Base-by-base conservation (phyloP, 305 asterid genomes). In the Fraxinus latifolia region DNA sequence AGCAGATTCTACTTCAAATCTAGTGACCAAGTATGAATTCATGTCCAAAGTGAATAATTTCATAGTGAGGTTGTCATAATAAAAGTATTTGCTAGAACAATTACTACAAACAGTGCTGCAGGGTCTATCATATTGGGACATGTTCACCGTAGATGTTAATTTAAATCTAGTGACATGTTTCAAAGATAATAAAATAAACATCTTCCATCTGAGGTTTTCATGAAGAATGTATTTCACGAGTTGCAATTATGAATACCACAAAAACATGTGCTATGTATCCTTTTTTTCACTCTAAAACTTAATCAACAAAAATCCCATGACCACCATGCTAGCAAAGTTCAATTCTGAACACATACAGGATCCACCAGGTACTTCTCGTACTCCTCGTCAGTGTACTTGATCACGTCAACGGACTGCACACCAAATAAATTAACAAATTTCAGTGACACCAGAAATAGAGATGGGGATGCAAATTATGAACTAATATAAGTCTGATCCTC, bases 361-460 rank as follows among this genome's bases (percentile, higher is more conserved):
- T 90, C 91, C 68, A 84, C 83, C 82, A 94, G 90, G 85, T 87
- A 87, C 89, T 93, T 96, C 86, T 91, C 98, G 50, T 96, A 96
- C 91, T 96, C 99, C 89, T 93, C 99, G 42, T 90, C 92, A 4
- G 99, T 94, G 88, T 94, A 96, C 91, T 93, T 92, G 87, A 90
- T 87, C 88, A 94, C 91, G 78, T 94, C 98, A 89, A 91, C 97
- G 15, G 95, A 90, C 99, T 96, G 96, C 90, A 89, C 84, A 89
- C 29, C 65, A 76, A 68, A 73, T 15, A 78, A 5, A 84, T 79
- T 1, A 85, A 77, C 32, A 81, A 84, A 74, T 58, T 80, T 82
- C 78, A 53, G 50, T 33, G 77, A 42, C 36, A 77, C 53, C 72
- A 84, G 74, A 14, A 68, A 78, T 33, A 78, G 34, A 81, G 74